Evolutionary conservation across 352 stramenopile species (phyloP).

Genomic region (Pythium oligandrum): DNA sequence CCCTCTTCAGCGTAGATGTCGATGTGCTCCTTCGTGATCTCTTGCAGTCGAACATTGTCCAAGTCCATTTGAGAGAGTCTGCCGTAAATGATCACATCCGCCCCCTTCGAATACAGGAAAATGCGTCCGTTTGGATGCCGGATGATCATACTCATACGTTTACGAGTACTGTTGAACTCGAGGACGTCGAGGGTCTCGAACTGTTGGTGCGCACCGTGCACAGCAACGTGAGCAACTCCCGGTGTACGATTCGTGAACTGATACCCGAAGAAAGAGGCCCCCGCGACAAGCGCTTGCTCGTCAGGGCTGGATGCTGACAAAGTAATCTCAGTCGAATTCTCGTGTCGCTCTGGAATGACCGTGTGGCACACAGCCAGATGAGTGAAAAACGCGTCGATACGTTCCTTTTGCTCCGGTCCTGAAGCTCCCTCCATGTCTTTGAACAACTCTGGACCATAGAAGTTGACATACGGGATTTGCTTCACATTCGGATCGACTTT

Average conservation of each 20-base stretch:
- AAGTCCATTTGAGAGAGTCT: slow-evolving; percentile 31
- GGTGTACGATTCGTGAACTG: slow-evolving; percentile 66
- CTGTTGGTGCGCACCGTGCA: slow-evolving; percentile 34
- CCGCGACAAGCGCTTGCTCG: slow-evolving; percentile 83
- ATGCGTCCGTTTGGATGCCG: slow-evolving; percentile 50
- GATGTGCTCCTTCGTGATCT: slow-evolving; percentile 46
- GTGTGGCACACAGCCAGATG: slow-evolving; percentile 93
- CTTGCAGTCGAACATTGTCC: slow-evolving; percentile 5
- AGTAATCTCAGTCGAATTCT: slow-evolving; percentile 55
- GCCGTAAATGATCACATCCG: slow-evolving; percentile 65
- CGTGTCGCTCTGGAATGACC: slow-evolving; percentile 94
- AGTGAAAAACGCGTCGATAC: slow-evolving; percentile 76
- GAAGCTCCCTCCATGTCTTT: slow-evolving; percentile 60
- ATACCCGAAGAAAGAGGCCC: slow-evolving; percentile 68
- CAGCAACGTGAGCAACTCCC: slow-evolving; percentile 39
- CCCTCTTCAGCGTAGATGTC: slow-evolving; percentile 85
- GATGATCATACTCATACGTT: slow-evolving; percentile 92
- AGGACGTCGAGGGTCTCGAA: slow-evolving; percentile 87
- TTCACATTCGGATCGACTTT: slow-evolving; percentile 15
- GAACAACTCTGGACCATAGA: slow-evolving; percentile 62
- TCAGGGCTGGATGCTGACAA: slow-evolving; percentile 79
- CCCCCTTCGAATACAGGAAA: slow-evolving; percentile 71
- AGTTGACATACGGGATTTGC: slow-evolving; percentile 69
- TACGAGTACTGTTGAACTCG: slow-evolving; percentile 90
- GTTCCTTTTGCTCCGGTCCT: slow-evolving; percentile 35